A percentile compares a stretch with the other conserved stretches of the same genome.
Conservation (phyloP, 495 filamentous ascomycete species). For the Neurospora africana region DNA sequence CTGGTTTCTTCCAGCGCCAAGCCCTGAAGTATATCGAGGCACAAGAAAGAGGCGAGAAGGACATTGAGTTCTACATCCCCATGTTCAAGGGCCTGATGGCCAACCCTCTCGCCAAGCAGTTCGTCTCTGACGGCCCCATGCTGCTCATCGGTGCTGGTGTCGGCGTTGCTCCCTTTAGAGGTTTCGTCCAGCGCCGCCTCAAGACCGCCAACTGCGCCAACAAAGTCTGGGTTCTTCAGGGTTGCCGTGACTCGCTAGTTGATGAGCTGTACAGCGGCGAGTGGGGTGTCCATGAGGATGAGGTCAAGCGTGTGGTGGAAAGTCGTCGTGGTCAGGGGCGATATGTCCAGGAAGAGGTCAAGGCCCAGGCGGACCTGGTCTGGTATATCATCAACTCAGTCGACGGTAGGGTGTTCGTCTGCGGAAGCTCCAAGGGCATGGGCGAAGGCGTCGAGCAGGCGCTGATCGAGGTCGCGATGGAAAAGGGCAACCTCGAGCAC, state of each 20-base stretch:
- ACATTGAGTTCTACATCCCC: slow-evolving; percentile 61
- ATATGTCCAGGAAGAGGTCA: slow-evolving; percentile 82
- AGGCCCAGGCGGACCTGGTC: slow-evolving; percentile 81
- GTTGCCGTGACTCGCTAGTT: slow-evolving; percentile 81
- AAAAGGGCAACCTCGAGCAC: slow-evolving; percentile 62
- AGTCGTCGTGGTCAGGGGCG: slow-evolving; percentile 64
- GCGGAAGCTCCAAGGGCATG: slow-evolving; percentile 90
- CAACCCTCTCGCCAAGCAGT: slow-evolving; percentile 85
- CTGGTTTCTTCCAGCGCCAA: slow-evolving; percentile 77
- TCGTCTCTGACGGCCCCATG: slow-evolving; percentile 89
- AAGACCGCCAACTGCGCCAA: slow-evolving; percentile 96
- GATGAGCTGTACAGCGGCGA: slow-evolving; percentile 95
- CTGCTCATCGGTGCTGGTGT: slow-evolving; percentile 93
- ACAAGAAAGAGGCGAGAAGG: slow-evolving; percentile 43
- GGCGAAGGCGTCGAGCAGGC: slow-evolving; percentile 88
- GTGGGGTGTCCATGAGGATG: slow-evolving; percentile 85
- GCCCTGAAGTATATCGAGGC: slow-evolving; percentile 59
- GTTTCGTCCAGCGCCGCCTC: slow-evolving; percentile 89
- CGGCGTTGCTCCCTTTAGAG: slow-evolving; percentile 91
- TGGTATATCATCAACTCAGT: slow-evolving; percentile 93
- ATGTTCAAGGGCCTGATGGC: slow-evolving; percentile 99
- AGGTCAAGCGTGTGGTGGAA: slow-evolving; percentile 90
- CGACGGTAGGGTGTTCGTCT: slow-evolving; percentile 91
- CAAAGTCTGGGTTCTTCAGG: slow-evolving; percentile 98
- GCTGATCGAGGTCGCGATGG: slow-evolving; percentile 68